Conservation (phyloP, 805 yeast species). For the Saccharomycopsis sp. region DNA sequence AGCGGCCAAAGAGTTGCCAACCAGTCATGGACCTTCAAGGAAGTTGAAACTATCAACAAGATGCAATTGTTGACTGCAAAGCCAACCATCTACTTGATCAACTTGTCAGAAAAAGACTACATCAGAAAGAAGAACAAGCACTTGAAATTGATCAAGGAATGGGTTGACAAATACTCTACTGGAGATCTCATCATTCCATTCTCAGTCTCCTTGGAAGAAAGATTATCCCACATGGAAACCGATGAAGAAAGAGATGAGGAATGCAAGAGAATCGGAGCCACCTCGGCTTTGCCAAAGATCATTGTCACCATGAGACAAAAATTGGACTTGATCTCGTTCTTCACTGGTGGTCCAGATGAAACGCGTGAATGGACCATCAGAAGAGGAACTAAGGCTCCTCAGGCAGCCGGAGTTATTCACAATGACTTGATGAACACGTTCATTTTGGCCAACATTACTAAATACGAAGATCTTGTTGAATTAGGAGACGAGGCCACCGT, state of each 20-base stretch:
- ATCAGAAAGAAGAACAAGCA: constrained; percentile 85
- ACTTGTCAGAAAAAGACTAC: constrained; percentile 84
- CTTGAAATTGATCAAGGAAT: constrained; percentile 71
- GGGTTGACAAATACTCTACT: constrained; percentile 86
- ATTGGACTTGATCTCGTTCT: constrained; percentile 83
- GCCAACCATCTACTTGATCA: constrained; percentile 88
- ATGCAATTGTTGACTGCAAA: constrained; percentile 90
- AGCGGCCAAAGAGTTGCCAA: constrained; percentile 85
- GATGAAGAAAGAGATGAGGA: constrained; percentile 77
- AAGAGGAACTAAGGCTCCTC: constrained; percentile 90
- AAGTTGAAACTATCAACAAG: constrained; percentile 82
- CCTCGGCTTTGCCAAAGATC: constrained; percentile 79
- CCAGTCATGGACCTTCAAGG: constrained; percentile 81
- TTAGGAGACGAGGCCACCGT: constrained; percentile 75
- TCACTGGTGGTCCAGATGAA: constrained; percentile 94
- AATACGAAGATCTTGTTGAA: constrained; percentile 73
- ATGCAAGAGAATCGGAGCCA: constrained; percentile 65
- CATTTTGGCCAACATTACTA: constrained; percentile 88
- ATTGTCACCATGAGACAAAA: constrained; percentile 82
- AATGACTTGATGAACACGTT: constrained; percentile 93
- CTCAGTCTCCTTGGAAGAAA: constrained; percentile 88
- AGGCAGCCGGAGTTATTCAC: constrained; percentile 97
- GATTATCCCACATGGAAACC: constrained; percentile 77
- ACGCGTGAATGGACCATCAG: constrained; percentile 98
- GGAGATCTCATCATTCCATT: constrained; percentile 90